Evolutionary conservation across 2,329 filamentous ascomycete genomes (phyloP), one percentile per base, ranked within the genome.

Genomic region (Colletotrichum somersetense): DNA sequence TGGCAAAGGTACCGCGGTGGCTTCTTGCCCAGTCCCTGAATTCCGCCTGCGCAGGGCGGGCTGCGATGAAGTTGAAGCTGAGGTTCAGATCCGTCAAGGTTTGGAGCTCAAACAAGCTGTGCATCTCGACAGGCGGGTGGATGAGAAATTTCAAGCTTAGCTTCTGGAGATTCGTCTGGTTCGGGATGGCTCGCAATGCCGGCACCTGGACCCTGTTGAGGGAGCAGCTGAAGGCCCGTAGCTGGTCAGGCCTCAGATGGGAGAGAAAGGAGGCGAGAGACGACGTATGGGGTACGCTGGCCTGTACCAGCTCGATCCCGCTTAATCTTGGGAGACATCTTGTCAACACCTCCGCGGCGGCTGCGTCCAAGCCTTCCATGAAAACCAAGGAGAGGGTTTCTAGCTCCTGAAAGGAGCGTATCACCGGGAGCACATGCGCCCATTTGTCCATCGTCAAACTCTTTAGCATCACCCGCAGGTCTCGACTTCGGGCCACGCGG

Each of bases 11-110:
- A 1, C 7, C 16, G 26, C 48, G 56, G 20, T 50, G 14, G 5
- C 12, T 14, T 6, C 1, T 16, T 20, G 63, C 48, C 67, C 67
- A 71, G 1, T 26, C n/a, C 8, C n/a, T 20, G 57, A 59, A 67
- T 16, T 8, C 3, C 10, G 12, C 10, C n/a, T 38, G 30, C 0
- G 23, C 1, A 8, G 8, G 20, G 1, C 0, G 1, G 33, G 14
- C 5, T 0, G 5, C 2, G 23, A 4, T 16, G 63, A 53, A 66
- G 56, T 62, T 67, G 46, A 26, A 42, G 11, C 40, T 62, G 46
- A 71, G 38, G 2, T 48, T 71, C n/a, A 71, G 48, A 6, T 48
- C 66, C 0, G 48, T 71, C 33, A 71, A 8, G 7, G 40, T 62
- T 12, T 23, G 61, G 3, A 71, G 67, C 48, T 35, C 35, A 23